Evolutionary conservation across 768 basidiomycete genomes (phyloP).

Genomic region (Trametopsis cervina): DNA sequence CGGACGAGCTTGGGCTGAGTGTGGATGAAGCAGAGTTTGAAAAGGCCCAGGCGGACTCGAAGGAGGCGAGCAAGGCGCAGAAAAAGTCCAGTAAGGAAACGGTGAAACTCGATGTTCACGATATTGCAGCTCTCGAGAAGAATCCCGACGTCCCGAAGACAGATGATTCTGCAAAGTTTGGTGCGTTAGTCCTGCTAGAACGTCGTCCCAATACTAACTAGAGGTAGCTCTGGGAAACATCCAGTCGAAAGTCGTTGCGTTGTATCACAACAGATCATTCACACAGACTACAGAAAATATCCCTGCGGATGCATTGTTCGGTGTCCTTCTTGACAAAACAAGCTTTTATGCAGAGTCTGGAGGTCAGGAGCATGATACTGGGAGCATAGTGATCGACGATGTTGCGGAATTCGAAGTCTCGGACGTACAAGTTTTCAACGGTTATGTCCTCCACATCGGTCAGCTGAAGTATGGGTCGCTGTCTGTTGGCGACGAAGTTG

Average conservation of each 20-base stretch:
- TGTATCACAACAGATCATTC: conserved; percentile 81
- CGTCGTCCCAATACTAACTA: neutral
- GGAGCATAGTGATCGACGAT: conserved; percentile 89
- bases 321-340: conserved; percentile 84
- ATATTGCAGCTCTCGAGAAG: conserved; percentile 80
- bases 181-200: conserved; percentile 37
- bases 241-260: conserved; percentile 67
- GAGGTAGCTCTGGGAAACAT: conserved; percentile 68
- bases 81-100: conserved; percentile 63
- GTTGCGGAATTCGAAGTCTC: conserved; percentile 88
- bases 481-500: conserved; percentile 70
- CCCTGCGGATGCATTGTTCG: conserved; percentile 64
- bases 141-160: conserved; percentile 79
- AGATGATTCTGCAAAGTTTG: conserved; percentile 86
- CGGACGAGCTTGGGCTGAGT: conserved; percentile 79
- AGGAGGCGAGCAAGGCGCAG: conserved; percentile 84
- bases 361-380: conserved; percentile 96
- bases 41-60: conserved; percentile 78
- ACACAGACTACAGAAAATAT: conserved; percentile 57
- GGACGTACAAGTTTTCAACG: conserved; percentile 91
- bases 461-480: conserved; percentile 83
- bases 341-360: conserved; percentile 98
- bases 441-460: conserved; percentile 93
- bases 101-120: conserved; percentile 94
- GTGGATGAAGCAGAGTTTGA: conserved; percentile 90